A percentile compares a stretch with the other conserved stretches of the same genome.
These are phyloP conservation scores for Letharia columbiana DNA, from an alignment of 495 filamentous ascomycete species.

Conservation along the genomic window DNA sequence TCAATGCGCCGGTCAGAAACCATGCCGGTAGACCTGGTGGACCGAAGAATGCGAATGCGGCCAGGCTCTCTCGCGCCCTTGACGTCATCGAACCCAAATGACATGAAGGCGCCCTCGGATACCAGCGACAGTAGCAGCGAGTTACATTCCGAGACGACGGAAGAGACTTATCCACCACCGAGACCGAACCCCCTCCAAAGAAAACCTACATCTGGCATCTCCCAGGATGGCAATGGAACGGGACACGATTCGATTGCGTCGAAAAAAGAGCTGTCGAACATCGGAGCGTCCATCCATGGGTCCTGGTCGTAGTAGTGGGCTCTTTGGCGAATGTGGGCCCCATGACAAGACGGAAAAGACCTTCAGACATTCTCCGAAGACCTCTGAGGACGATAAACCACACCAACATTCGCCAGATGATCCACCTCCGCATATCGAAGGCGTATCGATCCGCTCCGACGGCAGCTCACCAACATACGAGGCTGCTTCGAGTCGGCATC, in stretches of 20 bases:
- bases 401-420: too few species aligned
- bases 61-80: conserved; percentile 13
- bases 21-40: conserved; percentile 23
- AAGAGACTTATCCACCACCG: conserved; percentile 14
- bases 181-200: conserved; percentile 7
- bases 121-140: conserved; percentile 25
- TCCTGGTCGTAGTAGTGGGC: conserved; percentile 10
- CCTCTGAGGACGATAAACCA: conserved; percentile 8
- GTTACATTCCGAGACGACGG: conserved; percentile 26
- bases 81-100: conserved; percentile 24
- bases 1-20: conserved; percentile 31
- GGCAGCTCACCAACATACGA: too few species aligned
- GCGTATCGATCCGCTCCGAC: too few species aligned
- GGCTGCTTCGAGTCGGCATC: too few species aligned
- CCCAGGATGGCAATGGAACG: conserved; percentile 30
- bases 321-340: conserved; percentile 14
- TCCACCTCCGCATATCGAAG: too few species aligned
- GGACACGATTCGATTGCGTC: conserved; percentile 15
- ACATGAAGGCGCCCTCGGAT: conserved; percentile 23
- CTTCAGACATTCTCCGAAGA: conserved; percentile 13
- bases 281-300: conserved; percentile 18
- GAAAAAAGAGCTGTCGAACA: conserved; percentile 13
- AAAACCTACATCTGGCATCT: conserved; percentile 9
- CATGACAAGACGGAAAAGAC: background rate
- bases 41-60: background rate